A percentile compares a stretch with the other conserved stretches of the same genome.
Evolutionary conservation across 805 yeast genomes (phyloP).

Genomic region (Starmerella ratchasimensis): DNA sequence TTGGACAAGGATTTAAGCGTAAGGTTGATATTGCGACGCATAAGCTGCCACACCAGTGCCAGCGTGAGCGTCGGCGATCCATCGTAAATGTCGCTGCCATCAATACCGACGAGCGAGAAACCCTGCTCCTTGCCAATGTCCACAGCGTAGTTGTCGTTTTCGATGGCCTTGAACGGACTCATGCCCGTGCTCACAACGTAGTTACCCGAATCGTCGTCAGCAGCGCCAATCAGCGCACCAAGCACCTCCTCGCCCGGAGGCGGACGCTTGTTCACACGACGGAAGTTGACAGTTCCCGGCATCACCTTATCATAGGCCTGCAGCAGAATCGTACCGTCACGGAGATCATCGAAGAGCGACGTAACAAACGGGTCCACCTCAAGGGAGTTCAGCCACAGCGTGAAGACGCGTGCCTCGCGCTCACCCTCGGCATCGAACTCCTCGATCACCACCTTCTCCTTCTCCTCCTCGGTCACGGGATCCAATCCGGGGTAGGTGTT

Average conservation of each 20-base stretch:
- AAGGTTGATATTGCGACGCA: conserved; percentile 86
- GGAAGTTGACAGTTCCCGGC: conserved; percentile 77
- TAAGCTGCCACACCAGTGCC: conserved; percentile 95
- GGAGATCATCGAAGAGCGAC: conserved; percentile 80
- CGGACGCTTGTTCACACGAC: conserved; percentile 76
- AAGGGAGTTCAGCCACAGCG: conserved; percentile 90
- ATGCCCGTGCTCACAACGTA: conserved; percentile 25
- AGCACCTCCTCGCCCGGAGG: conserved; percentile 45
- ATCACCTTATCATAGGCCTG: conserved; percentile 93
- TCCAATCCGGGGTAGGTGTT: conserved; percentile 95
- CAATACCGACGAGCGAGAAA: conserved; percentile 92
- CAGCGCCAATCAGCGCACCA: conserved; percentile 18
- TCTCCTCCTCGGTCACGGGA: conserved; percentile 74
- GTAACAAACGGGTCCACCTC: conserved; percentile 94
- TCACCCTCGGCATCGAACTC: conserved; percentile 99
- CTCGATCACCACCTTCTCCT: conserved; percentile 76
- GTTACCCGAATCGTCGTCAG: conserved; percentile 16
- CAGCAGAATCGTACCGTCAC: conserved; percentile 76
- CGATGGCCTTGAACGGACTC: conserved; percentile 85
- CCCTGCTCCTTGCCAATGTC: conserved; percentile 85
- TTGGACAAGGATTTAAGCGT: conserved; percentile 63
- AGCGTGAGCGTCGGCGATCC: conserved; percentile 79
- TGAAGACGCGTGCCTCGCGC: conserved; percentile 96
- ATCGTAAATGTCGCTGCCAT: conserved; percentile 93
- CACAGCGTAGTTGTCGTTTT: conserved; percentile 97